Percentiles rank a stretch among this genome's conserved stretches.
Conservation (phyloP, 2,329 filamentous ascomycete species). For the Aureobasidium mangrovei region DNA sequence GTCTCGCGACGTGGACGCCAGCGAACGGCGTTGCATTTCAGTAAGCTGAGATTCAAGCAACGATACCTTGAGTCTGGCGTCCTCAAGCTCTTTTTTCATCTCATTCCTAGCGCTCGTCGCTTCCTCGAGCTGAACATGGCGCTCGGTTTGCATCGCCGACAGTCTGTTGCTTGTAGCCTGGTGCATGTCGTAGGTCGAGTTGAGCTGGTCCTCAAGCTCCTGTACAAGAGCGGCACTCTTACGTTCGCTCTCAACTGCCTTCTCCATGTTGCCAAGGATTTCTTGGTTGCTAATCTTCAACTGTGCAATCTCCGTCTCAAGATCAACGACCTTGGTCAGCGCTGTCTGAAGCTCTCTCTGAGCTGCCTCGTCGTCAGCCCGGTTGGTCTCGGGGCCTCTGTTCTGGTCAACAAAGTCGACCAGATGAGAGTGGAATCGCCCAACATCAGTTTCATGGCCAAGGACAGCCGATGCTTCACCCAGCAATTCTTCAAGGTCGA, state of each 20-base stretch:
- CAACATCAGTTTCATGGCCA: slow-evolving; percentile 49
- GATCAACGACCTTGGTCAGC: slow-evolving; percentile 28
- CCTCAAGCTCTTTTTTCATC: slow-evolving; percentile 58
- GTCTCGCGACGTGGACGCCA: slow-evolving; percentile 23
- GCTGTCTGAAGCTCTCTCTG: slow-evolving; percentile 36
- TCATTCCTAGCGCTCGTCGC: slow-evolving; percentile 34
- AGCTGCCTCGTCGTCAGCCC: slow-evolving; percentile 24
- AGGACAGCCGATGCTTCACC: slow-evolving; percentile 55
- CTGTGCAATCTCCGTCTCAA: slow-evolving; percentile 38
- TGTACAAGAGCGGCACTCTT: slow-evolving; percentile 89
- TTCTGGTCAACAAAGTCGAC: slow-evolving; percentile 37
- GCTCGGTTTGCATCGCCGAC: slow-evolving; percentile 53
- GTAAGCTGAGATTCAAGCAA: slow-evolving; percentile 64
- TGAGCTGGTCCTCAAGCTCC: slow-evolving; percentile 93
- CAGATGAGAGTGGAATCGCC: slow-evolving; percentile 35
- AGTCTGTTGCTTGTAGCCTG: slow-evolving; percentile 77
- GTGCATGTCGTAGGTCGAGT: slow-evolving; percentile 89
- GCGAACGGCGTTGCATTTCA: slow-evolving; percentile 34
- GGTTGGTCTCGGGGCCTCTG: neutral
- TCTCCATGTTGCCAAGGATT: slow-evolving; percentile 49
- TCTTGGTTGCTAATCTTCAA: slow-evolving; percentile 44
- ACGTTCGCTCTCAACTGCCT: slow-evolving; percentile 59
- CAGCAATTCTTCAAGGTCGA: slow-evolving; percentile 51
- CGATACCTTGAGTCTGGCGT: slow-evolving; percentile 65
- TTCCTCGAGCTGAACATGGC: slow-evolving; percentile 34